Conservation (phyloP, 139 green algal species). For the Micractinium sp. region DNA sequence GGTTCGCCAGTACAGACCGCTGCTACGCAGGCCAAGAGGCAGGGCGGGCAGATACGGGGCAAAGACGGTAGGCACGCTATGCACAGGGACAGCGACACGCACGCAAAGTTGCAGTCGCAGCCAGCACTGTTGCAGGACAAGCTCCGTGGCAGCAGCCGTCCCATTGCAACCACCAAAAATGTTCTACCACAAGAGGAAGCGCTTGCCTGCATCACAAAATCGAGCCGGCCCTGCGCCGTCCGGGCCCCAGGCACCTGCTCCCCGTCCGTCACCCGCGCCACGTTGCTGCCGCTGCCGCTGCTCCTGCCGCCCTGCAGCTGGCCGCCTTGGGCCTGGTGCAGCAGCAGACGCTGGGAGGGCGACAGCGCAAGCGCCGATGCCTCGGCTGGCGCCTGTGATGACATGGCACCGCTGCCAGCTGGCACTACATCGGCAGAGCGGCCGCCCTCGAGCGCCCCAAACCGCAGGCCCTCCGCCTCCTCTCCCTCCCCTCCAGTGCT, state of each 20-base stretch:
- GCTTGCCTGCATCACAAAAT: slow-evolving; percentile 64
- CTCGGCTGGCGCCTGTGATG: background rate
- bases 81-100: no score
- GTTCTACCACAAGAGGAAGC: background rate
- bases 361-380: background rate
- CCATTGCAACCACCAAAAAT: no score
- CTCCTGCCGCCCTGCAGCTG: background rate
- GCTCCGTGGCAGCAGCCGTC: no score
- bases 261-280: slow-evolving; percentile 30
- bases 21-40: no score
- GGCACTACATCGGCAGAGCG: no score
- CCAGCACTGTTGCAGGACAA: no score
- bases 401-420: background rate
- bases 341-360: background rate
- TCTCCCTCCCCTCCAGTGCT: background rate
- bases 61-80: no score
- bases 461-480: background rate
- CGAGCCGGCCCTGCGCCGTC: slow-evolving; percentile 48
- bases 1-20: no score
- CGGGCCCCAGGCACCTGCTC: background rate
- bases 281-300: background rate
- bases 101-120: no score
- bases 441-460: background rate
- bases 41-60: no score
- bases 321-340: background rate